Percentiles rank a stretch among this genome's conserved stretches.
Evolutionary conservation across 2,329 filamentous ascomycete species (phyloP).

Genomic region (Colletotrichum sp.): DNA sequence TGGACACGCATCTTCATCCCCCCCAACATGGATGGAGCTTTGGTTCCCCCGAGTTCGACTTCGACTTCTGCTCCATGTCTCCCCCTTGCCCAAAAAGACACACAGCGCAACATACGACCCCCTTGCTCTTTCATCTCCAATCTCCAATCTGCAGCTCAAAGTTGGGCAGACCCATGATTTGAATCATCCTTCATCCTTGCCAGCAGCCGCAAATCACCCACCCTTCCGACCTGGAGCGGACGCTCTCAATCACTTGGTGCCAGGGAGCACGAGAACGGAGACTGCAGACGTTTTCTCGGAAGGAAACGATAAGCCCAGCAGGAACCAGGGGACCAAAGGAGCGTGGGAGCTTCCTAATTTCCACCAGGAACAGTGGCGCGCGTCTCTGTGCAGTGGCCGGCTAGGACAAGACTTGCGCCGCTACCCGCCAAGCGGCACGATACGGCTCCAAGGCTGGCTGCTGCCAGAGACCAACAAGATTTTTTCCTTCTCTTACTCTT

Average conservation of each 20-base stretch:
- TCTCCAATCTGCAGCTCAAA: neutral
- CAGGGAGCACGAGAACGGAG: neutral
- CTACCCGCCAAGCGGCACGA: conserved; percentile 14
- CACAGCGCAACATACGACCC: neutral
- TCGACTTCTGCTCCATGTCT: neutral
- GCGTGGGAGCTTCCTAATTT: conserved; percentile 20
- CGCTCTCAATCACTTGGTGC: neutral
- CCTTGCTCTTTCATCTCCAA: neutral
- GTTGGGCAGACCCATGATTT: neutral
- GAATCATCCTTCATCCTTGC: conserved; percentile 1
- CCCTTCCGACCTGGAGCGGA: neutral
- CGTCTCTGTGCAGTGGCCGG: neutral
- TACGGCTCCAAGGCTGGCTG: neutral
- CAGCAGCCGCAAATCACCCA: neutral
- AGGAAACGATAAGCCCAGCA: neutral
- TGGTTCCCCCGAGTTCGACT: neutral
- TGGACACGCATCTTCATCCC: neutral
- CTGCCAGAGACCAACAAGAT: neutral
- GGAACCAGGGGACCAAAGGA: neutral
- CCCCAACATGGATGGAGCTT: neutral
- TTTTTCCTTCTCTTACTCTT: neutral
- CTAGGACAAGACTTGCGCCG: neutral
- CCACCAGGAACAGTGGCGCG: conserved; percentile 19
- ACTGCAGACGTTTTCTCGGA: neutral
- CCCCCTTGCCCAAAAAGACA: neutral